Percentiles rank a stretch among this genome's conserved stretches.
Conservation (phyloP, 2,329 filamentous ascomycete genomes). For the Plectosphaerella cucumerina region DNA sequence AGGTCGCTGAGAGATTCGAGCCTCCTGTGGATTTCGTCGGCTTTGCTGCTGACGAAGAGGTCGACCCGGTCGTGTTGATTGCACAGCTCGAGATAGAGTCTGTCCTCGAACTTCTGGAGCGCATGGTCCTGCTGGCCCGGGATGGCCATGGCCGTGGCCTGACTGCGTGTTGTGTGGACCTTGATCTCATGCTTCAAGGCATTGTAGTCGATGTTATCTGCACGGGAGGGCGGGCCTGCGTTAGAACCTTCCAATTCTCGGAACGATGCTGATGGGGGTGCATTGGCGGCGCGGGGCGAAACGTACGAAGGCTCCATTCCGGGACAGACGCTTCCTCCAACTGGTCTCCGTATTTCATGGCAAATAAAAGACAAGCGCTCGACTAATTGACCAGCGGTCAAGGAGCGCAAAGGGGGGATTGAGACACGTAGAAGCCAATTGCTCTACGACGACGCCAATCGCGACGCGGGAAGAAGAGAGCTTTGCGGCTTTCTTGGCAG, state of each 20-base stretch:
- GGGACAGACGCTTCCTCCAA: conserved; percentile 74
- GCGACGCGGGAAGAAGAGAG: not conserved
- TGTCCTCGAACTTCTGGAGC: conserved; percentile 62
- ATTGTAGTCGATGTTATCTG: conserved; percentile 87
- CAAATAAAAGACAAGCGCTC: not conserved
- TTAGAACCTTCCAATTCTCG: not conserved
- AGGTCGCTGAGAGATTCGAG: conserved; percentile 49
- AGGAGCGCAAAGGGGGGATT: not conserved
- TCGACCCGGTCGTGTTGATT: conserved; percentile 73
- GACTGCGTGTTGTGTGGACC: conserved; percentile 67
- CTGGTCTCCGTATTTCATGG: conserved; percentile 74
- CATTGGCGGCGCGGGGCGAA: conserved; percentile 1
- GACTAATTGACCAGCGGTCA: not conserved
- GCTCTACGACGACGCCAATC: not conserved
- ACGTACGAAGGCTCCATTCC: conserved; percentile 73
- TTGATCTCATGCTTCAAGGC: conserved; percentile 83
- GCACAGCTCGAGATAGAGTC: conserved; percentile 67
- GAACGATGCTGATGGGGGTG: not conserved
- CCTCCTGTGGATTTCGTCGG: conserved; percentile 69
- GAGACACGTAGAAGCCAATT: too few relatives aligned
- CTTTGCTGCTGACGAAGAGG: conserved; percentile 76
- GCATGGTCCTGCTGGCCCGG: conserved; percentile 62
- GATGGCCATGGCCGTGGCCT: conserved; percentile 67
- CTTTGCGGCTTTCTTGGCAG: not conserved
- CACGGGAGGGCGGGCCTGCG: not conserved